Percentiles rank a stretch among this genome's conserved stretches.
These are phyloP conservation scores for Penicillium sp. DNA, from an alignment of 2,329 filamentous ascomycete species.

Conservation along the genomic window DNA sequence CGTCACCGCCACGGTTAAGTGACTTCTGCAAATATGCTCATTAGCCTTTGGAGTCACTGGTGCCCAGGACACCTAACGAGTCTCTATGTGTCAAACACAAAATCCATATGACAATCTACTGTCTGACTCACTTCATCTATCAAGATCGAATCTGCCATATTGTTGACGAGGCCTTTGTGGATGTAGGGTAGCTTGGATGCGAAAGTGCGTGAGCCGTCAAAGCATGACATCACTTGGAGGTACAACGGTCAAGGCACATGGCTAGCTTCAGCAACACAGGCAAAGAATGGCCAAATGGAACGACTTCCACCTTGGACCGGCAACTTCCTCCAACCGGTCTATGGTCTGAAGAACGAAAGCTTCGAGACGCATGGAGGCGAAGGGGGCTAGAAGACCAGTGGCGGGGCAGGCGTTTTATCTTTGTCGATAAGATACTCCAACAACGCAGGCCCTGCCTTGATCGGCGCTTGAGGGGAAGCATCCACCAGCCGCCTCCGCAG, in stretches of 20 bases:
- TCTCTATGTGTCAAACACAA: too few species aligned
- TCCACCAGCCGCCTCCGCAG: too few species aligned
- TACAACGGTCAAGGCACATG: conserved; percentile 3
- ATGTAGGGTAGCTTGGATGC: background rate
- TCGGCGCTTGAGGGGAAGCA: background rate
- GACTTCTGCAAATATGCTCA: too few species aligned
- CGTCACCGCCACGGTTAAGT: too few species aligned
- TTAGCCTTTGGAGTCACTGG: too few species aligned
- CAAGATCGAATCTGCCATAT: conserved; percentile 4
- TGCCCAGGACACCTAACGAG: too few species aligned
- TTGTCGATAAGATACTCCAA: conserved; percentile 12
- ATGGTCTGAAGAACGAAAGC: too few species aligned
- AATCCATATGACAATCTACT: too few species aligned
- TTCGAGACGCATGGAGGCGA: background rate
- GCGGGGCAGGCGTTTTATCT: conserved; percentile 1
- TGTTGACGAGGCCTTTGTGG: background rate
- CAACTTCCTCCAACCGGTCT: too few species aligned
- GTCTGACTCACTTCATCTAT: conserved; percentile 1
- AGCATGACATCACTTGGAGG: conserved; percentile 17
- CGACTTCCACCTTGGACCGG: too few species aligned
- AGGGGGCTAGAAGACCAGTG: conserved; percentile 1
- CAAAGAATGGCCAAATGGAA: background rate
- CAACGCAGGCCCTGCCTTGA: background rate
- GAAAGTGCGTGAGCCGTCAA: conserved; percentile 4
- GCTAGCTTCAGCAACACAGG: background rate